Base-by-base conservation (phyloP, 345 rosid species). In the Eucalyptus paniculata region DNA sequence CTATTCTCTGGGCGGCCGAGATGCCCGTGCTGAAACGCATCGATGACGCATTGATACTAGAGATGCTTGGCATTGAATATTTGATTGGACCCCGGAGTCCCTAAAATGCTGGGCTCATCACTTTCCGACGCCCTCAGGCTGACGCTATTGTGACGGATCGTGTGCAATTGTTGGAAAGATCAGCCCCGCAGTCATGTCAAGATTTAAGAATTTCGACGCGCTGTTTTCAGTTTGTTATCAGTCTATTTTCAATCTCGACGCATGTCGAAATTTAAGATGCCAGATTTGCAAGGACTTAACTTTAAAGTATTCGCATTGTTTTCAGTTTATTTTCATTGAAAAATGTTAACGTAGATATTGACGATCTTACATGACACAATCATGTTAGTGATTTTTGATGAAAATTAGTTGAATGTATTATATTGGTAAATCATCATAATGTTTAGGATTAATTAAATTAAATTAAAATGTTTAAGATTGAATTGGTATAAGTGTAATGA, bases 281-380 rank as follows among this genome's bases (percentile, higher is more conserved):
- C 0, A 53, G 1, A 53, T 53, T 53, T 53, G 11, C 2, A 21
- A 4, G 11, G 26, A 53, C 26, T 53, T 53, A 19, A 21, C 5
- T 23, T 19, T 53, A 53, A 53, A 53, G 26, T 53, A 53, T 53
- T 19, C 4, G 24, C 24, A 53, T 53, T 21, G 5, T 19, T 53
- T 69, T 34, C 2, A 12, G 4, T 11, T 2, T 32, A 34, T 18
- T 69, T 69, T 34, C 3, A 12, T 11, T 4, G 1, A 17, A 69
- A 69, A 34, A 18, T 2, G 1, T 5, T 18, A 19, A 69, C 1
- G 5, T 18, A 6, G 13, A 69, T 18, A 5, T 6, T 34, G 12
- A 5, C 4, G 1, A 3, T 34, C 14, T 12, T 69, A 69, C 2
- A 3, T 18, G 12, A 7, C 6, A n/a, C 1, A 2, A 8, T 8